phyloP scores from a whole-genome alignment of 2,329 filamentous ascomycete species.

The Aspergillus udagawae region DNA sequence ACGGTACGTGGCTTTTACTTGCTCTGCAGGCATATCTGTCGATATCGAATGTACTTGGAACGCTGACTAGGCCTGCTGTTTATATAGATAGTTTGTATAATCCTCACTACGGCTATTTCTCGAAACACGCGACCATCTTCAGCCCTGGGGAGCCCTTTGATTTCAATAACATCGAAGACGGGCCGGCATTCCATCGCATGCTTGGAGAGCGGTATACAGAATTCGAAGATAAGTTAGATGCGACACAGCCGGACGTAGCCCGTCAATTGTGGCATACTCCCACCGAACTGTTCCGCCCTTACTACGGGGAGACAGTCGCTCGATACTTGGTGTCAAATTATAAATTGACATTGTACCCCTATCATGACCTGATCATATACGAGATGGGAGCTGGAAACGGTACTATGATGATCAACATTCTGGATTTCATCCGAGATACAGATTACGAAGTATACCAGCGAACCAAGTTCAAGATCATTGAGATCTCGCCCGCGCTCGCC shows the following conservation, averaged over 20 bases:
- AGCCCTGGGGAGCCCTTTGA: conserved; percentile 86
- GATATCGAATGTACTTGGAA: background rate
- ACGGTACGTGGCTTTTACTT: conserved; percentile 56
- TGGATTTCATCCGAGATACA: conserved; percentile 88
- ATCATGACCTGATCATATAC: conserved; percentile 96
- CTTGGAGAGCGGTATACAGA: conserved; percentile 77
- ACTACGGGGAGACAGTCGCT: conserved; percentile 96
- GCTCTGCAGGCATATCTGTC: background rate
- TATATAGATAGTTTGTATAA: conserved; percentile 83
- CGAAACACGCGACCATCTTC: conserved; percentile 95
- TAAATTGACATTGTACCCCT: conserved; percentile 87
- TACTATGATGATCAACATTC: conserved; percentile 95
- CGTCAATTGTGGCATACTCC: conserved; percentile 98
- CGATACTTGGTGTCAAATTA: conserved; percentile 95
- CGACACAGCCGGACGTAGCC: conserved; percentile 64
- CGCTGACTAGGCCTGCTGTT: background rate
- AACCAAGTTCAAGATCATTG: conserved; percentile 92
- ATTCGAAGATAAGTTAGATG: conserved; percentile 86
- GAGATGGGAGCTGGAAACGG: conserved; percentile 98
- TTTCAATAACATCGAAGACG: conserved; percentile 76
- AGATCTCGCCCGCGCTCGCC: conserved; percentile 82
- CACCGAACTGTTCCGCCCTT: conserved; percentile 92
- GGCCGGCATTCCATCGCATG: conserved; percentile 74
- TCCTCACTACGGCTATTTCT: conserved; percentile 91
- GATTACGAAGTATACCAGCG: conserved; percentile 91